Evolutionary conservation across 805 yeast genomes (phyloP).

Genomic region (Starmera quercuum): DNA sequence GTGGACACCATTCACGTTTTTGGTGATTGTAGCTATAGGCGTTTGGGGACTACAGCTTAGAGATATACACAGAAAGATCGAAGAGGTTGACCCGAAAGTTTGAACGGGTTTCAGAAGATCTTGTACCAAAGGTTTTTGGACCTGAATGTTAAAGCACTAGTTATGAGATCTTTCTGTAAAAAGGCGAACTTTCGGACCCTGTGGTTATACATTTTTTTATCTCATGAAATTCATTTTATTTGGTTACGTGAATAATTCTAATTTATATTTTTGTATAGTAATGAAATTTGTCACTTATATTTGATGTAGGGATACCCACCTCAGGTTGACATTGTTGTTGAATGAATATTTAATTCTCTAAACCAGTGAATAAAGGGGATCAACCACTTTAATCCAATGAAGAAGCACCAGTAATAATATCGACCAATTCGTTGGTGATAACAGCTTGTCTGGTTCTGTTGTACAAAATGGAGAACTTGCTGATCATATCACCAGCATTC

Average conservation of each 20-base stretch:
- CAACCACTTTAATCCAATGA: constrained; percentile 65
- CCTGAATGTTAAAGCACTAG: no score
- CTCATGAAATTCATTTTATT: constrained; percentile 3
- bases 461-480: constrained; percentile 91
- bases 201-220: background rate
- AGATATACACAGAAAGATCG: constrained; percentile 21
- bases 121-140: no score
- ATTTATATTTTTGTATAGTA: no score
- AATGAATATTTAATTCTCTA: background rate
- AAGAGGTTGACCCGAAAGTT: constrained; percentile 16
- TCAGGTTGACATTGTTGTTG: background rate
- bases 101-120: no score
- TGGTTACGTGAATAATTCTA: no score
- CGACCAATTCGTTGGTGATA: constrained; percentile 98
- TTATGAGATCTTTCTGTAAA: no score
- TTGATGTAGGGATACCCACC: background rate
- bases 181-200: no score
- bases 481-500: constrained; percentile 99
- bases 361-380: background rate
- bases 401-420: constrained; percentile 99
- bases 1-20: constrained; percentile 52
- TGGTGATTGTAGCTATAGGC: constrained; percentile 32
- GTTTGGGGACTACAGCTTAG: constrained; percentile 27
- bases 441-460: constrained; percentile 99
- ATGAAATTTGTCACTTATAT: no score